These are phyloP conservation scores for Chytriomyces sp. DNA, from an alignment of 192 early-diverging fungal species.

Conservation along the genomic window DNA sequence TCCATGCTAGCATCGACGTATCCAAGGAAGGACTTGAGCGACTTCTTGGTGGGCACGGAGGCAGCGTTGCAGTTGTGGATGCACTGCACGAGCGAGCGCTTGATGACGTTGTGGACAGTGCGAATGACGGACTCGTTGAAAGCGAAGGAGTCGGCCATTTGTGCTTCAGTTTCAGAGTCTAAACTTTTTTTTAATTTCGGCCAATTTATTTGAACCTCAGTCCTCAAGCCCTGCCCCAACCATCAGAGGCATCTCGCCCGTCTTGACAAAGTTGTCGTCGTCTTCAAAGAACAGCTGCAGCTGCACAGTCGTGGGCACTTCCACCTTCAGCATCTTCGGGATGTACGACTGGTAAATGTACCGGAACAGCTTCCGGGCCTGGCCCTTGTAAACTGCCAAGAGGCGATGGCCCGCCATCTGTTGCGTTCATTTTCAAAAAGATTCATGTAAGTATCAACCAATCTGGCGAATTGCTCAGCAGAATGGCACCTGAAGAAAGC, in stretches of 20 bases:
- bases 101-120: constrained; percentile 13
- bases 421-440: neutral
- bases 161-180: neutral
- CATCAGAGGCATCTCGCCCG: constrained; percentile 23
- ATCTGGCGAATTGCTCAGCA: neutral
- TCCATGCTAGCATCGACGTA: neutral
- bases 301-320: constrained; percentile 37
- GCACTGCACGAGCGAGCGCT: neutral
- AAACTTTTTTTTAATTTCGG: no score
- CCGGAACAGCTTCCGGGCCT: constrained; percentile 52
- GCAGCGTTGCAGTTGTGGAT: constrained; percentile 5
- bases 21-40: constrained; percentile 14
- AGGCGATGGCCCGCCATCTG: constrained; percentile 50
- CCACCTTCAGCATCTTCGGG: constrained; percentile 38
- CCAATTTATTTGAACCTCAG: no score
- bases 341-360: constrained; percentile 43
- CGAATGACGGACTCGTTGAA: neutral
- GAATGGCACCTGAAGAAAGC: constrained; percentile 63
- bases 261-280: constrained; percentile 30
- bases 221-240: neutral
- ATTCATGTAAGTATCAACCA: neutral
- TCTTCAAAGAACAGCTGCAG: constrained; percentile 55
- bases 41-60: neutral
- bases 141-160: constrained; percentile 2
- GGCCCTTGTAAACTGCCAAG: constrained; percentile 46